phyloP scores from a whole-genome alignment of 176 grass and related monocot species.

The Avena insularis region DNA sequence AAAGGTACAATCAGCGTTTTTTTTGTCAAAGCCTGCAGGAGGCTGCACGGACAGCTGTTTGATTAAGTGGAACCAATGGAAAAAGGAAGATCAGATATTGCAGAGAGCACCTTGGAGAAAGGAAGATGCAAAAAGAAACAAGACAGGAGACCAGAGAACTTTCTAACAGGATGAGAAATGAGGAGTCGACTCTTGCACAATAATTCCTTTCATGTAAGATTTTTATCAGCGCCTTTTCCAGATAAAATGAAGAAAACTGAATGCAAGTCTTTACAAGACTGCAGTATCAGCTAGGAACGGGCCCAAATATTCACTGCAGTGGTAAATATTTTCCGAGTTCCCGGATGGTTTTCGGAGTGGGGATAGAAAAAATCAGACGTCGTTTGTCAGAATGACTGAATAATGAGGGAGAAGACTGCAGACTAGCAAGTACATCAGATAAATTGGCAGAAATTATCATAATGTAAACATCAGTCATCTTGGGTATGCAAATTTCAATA shows the following conservation, averaged over 20 bases:
- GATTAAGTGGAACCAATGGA: not conserved
- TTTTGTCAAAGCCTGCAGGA: not conserved
- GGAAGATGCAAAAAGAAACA: not conserved
- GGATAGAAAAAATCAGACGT: not conserved
- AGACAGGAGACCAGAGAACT: not conserved
- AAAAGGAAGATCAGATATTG: not conserved
- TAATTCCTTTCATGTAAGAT: not conserved
- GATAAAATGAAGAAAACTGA: not conserved
- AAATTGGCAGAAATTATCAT: not conserved
- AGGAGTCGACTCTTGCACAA: not conserved
- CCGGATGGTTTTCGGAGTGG: not conserved
- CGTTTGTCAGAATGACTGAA: not conserved
- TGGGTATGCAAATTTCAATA: not conserved
- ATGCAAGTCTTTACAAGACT: not conserved
- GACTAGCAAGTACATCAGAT: slow-evolving; percentile 8
- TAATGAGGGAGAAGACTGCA: not conserved
- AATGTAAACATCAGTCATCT: not conserved
- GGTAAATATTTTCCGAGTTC: too few relatives aligned
- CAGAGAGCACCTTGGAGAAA: not conserved
- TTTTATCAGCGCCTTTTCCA: not conserved
- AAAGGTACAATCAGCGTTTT: not conserved
- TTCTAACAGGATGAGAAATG: not conserved
- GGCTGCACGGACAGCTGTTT: not conserved
- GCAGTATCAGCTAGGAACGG: not conserved
- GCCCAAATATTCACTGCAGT: too few relatives aligned